phyloP scores from a whole-genome alignment of 2,329 filamentous ascomycete genomes.

The Blastomyces silverae region DNA sequence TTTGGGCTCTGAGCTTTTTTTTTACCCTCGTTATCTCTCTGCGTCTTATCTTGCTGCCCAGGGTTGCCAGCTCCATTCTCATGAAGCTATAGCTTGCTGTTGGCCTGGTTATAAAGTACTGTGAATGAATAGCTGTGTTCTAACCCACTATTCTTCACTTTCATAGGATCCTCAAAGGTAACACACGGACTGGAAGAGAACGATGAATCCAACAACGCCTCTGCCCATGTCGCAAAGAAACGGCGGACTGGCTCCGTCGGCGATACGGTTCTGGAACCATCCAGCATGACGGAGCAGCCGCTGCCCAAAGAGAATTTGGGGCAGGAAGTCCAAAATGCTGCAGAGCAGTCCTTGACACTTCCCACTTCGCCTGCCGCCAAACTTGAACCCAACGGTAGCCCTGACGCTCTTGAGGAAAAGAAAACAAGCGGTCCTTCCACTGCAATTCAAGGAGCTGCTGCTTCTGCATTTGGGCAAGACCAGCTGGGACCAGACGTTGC shows the following conservation, averaged over 20 bases:
- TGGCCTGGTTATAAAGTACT: background rate
- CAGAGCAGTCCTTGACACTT: slow-evolving; percentile 1
- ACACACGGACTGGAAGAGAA: slow-evolving; percentile 31
- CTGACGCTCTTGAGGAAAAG: slow-evolving; percentile 23
- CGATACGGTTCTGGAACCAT: slow-evolving; percentile 18
- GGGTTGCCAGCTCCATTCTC: background rate
- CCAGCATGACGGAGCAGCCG: background rate
- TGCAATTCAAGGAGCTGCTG: slow-evolving; percentile 12
- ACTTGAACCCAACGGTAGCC: slow-evolving; percentile 24
- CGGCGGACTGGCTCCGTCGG: slow-evolving; percentile 33
- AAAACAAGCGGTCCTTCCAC: slow-evolving; percentile 1
- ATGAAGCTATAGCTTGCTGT: background rate
- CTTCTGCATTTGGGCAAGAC: slow-evolving; percentile 26
- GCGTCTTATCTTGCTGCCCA: background rate
- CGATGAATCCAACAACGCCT: slow-evolving; percentile 29
- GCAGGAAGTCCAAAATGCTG: slow-evolving; percentile 13
- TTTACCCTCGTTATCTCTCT: background rate
- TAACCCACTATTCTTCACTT: slow-evolving; percentile 5
- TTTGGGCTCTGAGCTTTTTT: background rate
- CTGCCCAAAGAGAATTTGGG: slow-evolving; percentile 14
- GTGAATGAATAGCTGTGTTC: background rate
- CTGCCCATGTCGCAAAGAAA: slow-evolving; percentile 37
- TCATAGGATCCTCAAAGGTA: slow-evolving; percentile 28
- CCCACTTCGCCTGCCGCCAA: slow-evolving; percentile 14
- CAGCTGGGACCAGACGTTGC: slow-evolving; percentile 33